Evolutionary conservation across 176 grass and related monocot species (phyloP).

Genomic region (Zea mays): DNA sequence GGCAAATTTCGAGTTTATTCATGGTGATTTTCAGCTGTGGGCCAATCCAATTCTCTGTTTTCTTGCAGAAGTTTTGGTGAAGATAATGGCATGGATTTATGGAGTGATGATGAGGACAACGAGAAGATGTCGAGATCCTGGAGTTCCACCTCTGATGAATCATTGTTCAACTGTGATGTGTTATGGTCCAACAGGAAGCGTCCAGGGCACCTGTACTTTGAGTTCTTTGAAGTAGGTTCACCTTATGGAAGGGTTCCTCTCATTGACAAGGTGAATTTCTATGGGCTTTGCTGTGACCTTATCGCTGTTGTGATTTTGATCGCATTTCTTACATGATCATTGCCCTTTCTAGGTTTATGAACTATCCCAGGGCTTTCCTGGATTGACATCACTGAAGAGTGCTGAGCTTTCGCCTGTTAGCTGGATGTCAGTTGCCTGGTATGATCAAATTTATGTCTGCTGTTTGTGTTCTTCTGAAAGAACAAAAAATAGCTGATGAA

Average conservation of each 20-base stretch:
- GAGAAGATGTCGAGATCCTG: constrained; percentile 61
- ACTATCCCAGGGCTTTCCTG: constrained; percentile 65
- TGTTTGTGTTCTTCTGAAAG: constrained; percentile 14
- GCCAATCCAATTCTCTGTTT: constrained; percentile 36
- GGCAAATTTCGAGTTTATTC: background rate
- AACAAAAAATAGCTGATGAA: background rate
- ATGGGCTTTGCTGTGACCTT: background rate
- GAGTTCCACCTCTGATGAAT: constrained; percentile 57
- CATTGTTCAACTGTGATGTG: constrained; percentile 43
- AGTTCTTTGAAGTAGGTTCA: constrained; percentile 78
- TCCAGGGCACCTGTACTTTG: constrained; percentile 63
- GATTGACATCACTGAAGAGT: constrained; percentile 68
- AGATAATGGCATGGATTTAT: constrained; percentile 54
- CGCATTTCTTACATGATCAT: constrained; percentile 5
- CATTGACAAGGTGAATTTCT: constrained; percentile 72
- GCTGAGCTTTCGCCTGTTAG: constrained; percentile 71
- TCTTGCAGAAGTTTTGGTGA: constrained; percentile 56
- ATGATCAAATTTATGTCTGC: constrained; percentile 35
- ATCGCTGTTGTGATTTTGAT: background rate
- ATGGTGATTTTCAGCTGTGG: constrained; percentile 14
- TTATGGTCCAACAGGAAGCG: constrained; percentile 38
- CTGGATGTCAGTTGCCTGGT: constrained; percentile 98
- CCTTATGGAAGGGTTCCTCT: constrained; percentile 81
- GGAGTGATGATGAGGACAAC: constrained; percentile 57
- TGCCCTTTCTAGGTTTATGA: constrained; percentile 61